Evolutionary conservation across 345 rosid genomes (phyloP).

Genomic region (Garcia nutans): DNA sequence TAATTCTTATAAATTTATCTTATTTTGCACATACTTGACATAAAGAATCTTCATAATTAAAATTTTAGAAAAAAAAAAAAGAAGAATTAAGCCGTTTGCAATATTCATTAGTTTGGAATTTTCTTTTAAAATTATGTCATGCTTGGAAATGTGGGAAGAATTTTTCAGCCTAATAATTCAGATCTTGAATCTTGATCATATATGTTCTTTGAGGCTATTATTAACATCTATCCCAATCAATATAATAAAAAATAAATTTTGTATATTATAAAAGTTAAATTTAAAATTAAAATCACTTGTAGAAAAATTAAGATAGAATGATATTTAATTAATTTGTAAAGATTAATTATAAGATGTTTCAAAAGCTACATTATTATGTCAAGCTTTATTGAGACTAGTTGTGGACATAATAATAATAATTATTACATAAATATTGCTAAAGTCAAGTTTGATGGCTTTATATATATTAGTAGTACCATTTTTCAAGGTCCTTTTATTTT

Average conservation of each 20-base stretch:
- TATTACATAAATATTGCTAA: neutral
- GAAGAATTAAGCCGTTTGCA: too few species aligned
- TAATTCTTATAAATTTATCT: too few species aligned
- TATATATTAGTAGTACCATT: neutral
- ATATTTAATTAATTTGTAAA: too few species aligned
- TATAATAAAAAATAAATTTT: neutral
- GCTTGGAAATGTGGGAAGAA: neutral
- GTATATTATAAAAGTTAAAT: too few species aligned
- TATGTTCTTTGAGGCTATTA: neutral
- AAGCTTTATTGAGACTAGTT: neutral
- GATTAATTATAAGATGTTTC: neutral
- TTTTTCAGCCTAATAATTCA: too few species aligned
- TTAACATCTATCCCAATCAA: neutral
- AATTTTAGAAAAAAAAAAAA: too few species aligned
- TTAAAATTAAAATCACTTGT: too few species aligned
- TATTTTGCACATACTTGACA: too few species aligned
- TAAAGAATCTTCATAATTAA: too few species aligned
- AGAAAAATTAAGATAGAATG: too few species aligned
- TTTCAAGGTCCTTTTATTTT: neutral
- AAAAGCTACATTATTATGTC: neutral
- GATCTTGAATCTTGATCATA: neutral
- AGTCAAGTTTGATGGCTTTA: conserved; percentile 18
- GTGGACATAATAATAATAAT: neutral
- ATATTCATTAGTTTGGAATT: too few species aligned
- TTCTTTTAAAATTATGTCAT: neutral